Evolutionary conservation across 805 yeast species (phyloP), one percentile per base, ranked within the genome.

Genomic region (Wickerhamiella parazyma): DNA sequence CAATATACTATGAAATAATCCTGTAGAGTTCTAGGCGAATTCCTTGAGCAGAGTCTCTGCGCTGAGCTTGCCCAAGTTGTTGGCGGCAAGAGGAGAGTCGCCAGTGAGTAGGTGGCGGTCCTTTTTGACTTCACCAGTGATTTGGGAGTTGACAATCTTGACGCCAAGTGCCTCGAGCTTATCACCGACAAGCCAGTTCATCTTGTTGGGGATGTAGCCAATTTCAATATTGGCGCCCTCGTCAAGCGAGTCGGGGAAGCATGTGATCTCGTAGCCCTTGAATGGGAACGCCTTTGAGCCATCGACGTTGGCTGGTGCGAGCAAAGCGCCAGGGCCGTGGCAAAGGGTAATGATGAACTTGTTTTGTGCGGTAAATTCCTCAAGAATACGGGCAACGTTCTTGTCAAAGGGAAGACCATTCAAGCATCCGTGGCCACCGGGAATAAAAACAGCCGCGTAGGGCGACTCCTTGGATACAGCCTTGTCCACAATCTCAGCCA

Each of bases 1-100:
- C 71, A 74, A 55, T 82, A 76, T 65, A 71, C 79, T 59, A 74
- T 84, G 77, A 80, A 87, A 61, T 82, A 63, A 54, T 9, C 21
- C 8, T 21, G 8, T 6, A 21, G 24, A 5, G 24, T 8, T 6
- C 24, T 28, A 28, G n/a, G 16, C 29, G n/a, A 10, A 28, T 4
- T 6, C 12, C 31, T 33, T 21, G n/a, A 33, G 36, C 20, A 33
- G 36, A 33, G 36, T 33, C 6, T 33, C 7, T n/a, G 36, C 36
- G 36, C 22, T 19, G 14, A 33, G 21, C 22, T 19, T 33, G 20
- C 36, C 36, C 22, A 33, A 19, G 22, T 19, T 33, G 36, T 33
- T 33, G 22, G 22, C 22, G 17, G 36, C 36, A 33, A 33, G 36
- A 33, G 36, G 36, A 19, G 22, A 18, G 21, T 33, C 36, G 8